Evolutionary conservation across 108 stramenopile species (phyloP).

Genomic region (Phaeodactylum tricornutum): DNA sequence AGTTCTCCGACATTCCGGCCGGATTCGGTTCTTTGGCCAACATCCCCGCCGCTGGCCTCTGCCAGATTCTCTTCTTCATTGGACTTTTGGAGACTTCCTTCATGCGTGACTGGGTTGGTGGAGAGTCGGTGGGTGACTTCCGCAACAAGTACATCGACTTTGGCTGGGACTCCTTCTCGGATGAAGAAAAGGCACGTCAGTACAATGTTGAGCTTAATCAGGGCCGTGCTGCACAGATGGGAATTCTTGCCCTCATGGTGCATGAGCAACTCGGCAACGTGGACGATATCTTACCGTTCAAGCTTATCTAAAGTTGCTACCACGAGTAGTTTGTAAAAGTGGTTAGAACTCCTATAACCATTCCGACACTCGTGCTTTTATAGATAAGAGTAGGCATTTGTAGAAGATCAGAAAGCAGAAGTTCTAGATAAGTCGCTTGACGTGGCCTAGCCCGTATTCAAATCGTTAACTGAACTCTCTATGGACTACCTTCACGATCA

Average conservation of each 20-base stretch:
- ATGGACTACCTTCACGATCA: too few species aligned
- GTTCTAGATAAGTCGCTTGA: too few species aligned
- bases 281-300: slow-evolving; percentile 13
- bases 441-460: too few species aligned
- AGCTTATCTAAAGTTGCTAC: slow-evolving; percentile 2
- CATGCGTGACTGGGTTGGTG: slow-evolving; percentile 56
- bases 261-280: slow-evolving; percentile 42
- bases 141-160: slow-evolving; percentile 69
- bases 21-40: slow-evolving; percentile 44
- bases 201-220: slow-evolving; percentile 86
- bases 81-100: slow-evolving; percentile 52
- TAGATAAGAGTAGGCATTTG: too few species aligned
- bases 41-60: slow-evolving; percentile 47
- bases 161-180: slow-evolving; percentile 61
- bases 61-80: slow-evolving; percentile 59
- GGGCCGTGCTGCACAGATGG: slow-evolving; percentile 82
- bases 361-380: too few species aligned
- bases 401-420: too few species aligned
- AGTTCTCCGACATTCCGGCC: slow-evolving; percentile 48
- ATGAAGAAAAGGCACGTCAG: slow-evolving; percentile 56
- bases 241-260: slow-evolving; percentile 79
- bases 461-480: too few species aligned
- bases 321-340: too few species aligned
- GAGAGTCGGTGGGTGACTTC: slow-evolving; percentile 61
- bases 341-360: too few species aligned